Evolutionary conservation across 192 early-diverging fungal species (phyloP).

Genomic region (Obelidium mucronatum): DNA sequence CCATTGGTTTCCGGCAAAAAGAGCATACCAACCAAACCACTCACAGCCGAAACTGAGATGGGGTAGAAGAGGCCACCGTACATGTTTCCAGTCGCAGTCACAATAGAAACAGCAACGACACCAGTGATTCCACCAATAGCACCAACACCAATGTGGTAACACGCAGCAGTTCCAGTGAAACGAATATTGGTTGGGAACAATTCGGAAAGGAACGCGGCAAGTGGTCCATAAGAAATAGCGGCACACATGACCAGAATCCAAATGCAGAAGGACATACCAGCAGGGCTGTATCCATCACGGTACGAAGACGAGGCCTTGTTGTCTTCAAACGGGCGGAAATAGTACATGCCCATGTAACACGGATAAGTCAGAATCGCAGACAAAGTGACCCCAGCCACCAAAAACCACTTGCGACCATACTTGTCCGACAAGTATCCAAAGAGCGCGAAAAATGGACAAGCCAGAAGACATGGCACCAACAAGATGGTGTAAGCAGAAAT

Average conservation of each 20-base stretch:
- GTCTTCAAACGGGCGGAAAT: slow-evolving; percentile 20
- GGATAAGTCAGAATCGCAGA: slow-evolving; percentile 31
- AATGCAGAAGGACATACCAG: slow-evolving; percentile 4
- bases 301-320: slow-evolving; percentile 16
- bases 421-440: slow-evolving; percentile 39
- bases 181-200: slow-evolving; percentile 43
- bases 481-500: slow-evolving; percentile 22
- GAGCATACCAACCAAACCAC: slow-evolving; percentile 20
- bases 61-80: slow-evolving; percentile 42
- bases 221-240: slow-evolving; percentile 39
- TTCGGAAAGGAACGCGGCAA: slow-evolving; percentile 45
- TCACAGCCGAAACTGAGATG: not conserved
- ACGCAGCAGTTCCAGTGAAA: slow-evolving; percentile 14
- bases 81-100: slow-evolving; percentile 21
- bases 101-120: slow-evolving; percentile 34
- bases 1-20: slow-evolving; percentile 35
- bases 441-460: slow-evolving; percentile 27
- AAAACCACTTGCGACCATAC: slow-evolving; percentile 38
- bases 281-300: slow-evolving; percentile 20
- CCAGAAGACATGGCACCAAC: slow-evolving; percentile 10
- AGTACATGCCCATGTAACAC: slow-evolving; percentile 22
- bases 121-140: slow-evolving; percentile 34
- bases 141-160: slow-evolving; percentile 41
- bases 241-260: slow-evolving; percentile 21
- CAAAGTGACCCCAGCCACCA: slow-evolving; percentile 31